phyloP scores from a whole-genome alignment of 2,329 filamentous ascomycete species.

The Biscogniauxia sp. region DNA sequence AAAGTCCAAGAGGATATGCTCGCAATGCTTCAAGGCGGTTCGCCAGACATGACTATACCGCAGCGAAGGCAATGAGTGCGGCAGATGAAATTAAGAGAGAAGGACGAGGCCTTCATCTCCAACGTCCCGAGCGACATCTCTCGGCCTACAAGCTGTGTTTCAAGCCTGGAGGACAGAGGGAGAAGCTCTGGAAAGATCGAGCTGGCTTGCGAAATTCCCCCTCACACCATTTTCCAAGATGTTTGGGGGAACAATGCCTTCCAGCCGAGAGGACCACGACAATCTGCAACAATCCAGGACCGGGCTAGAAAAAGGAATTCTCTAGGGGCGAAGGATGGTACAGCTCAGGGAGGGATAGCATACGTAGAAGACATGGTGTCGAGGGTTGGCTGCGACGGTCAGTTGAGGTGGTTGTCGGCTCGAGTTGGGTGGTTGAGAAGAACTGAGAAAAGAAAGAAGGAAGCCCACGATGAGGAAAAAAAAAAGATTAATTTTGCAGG shows the following conservation, averaged over 20 bases:
- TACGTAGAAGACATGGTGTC: constrained; percentile 38
- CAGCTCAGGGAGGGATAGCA: constrained; percentile 44
- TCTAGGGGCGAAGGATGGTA: constrained; percentile 34
- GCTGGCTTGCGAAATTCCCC: constrained; percentile 59
- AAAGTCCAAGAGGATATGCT: constrained; percentile 43
- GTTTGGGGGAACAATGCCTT: constrained; percentile 41
- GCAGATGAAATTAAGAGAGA: constrained; percentile 76
- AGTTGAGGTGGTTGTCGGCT: constrained; percentile 27
- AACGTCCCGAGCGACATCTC: constrained; percentile 70
- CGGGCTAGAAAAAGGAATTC: constrained; percentile 40
- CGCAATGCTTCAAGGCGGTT: constrained; percentile 37
- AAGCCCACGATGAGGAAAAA: constrained; percentile 5
- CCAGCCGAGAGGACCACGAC: constrained; percentile 83
- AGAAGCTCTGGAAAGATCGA: constrained; percentile 70
- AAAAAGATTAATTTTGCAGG: constrained; percentile 7
- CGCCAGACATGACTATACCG: constrained; percentile 27
- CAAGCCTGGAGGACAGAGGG: constrained; percentile 53
- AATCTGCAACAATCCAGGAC: constrained; percentile 64
- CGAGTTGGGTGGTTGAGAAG: constrained; percentile 23
- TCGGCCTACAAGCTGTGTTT: constrained; percentile 48
- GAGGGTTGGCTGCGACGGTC: constrained; percentile 24
- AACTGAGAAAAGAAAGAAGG: constrained; percentile 13
- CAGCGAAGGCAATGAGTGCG: constrained; percentile 39
- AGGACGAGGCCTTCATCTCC: constrained; percentile 68
- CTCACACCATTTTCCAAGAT: constrained; percentile 26